Evolutionary conservation across 371 early-diverging fungal genomes (phyloP).

Genomic region (Sporodiniella umbellata): DNA sequence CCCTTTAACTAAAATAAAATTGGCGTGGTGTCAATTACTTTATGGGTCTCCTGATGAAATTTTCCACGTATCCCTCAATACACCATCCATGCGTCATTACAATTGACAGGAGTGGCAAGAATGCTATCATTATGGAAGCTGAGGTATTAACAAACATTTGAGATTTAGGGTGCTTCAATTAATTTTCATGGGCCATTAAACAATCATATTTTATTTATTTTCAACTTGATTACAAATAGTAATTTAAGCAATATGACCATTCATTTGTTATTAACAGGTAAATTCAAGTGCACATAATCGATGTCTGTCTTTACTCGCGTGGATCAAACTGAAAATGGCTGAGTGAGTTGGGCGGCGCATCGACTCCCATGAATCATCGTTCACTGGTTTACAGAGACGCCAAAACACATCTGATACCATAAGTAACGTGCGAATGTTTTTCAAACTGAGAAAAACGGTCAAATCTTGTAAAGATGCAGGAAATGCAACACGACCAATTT

Average conservation of each 20-base stretch:
- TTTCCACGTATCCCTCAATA: slow-evolving; percentile 10
- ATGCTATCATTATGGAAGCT: slow-evolving; percentile 11
- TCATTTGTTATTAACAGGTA: slow-evolving; percentile 6
- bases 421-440: slow-evolving; percentile 24
- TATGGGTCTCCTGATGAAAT: slow-evolving; percentile 7
- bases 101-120: slow-evolving; percentile 11
- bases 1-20: slow-evolving; percentile 10
- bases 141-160: slow-evolving; percentile 9
- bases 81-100: slow-evolving; percentile 11
- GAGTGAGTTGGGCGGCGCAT: slow-evolving; percentile 14
- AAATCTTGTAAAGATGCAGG: background rate
- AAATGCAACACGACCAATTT: slow-evolving; percentile 16
- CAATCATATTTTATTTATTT: slow-evolving; percentile 11
- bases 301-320: slow-evolving; percentile 17
- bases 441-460: slow-evolving; percentile 15
- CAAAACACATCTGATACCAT: slow-evolving; percentile 22
- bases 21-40: slow-evolving; percentile 9
- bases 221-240: slow-evolving; percentile 12
- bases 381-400: slow-evolving; percentile 19
- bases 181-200: slow-evolving; percentile 9
- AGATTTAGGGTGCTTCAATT: slow-evolving; percentile 10
- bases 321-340: slow-evolving; percentile 15
- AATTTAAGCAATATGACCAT: slow-evolving; percentile 12
- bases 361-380: slow-evolving; percentile 16
- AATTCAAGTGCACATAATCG: slow-evolving; percentile 15